These are phyloP conservation scores for Imleria badia DNA, from an alignment of 768 basidiomycete species.

Conservation along the genomic window DNA sequence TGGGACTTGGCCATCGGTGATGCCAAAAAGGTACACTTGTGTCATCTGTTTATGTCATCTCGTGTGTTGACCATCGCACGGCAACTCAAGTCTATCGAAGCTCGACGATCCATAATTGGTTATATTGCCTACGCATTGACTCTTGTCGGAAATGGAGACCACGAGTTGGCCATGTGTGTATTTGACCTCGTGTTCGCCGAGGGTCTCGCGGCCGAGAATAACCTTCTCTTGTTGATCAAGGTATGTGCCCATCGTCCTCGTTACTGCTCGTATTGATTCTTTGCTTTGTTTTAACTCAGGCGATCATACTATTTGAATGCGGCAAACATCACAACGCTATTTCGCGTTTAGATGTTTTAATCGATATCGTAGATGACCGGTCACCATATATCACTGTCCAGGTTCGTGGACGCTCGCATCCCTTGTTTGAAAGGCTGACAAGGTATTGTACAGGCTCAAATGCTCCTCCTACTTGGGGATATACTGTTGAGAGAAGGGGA, in stretches of 20 bases:
- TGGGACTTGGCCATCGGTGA: too few relatives aligned
- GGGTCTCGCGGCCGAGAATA: background rate
- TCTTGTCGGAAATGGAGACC: background rate
- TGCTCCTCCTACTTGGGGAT: background rate
- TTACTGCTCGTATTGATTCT: fast-evolving
- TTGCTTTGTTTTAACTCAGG: background rate
- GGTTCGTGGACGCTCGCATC: background rate
- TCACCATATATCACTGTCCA: background rate
- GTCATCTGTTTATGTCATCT: background rate
- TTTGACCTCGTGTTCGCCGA: constrained; percentile 12
- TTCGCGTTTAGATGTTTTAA: constrained; percentile 3
- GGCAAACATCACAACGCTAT: constrained; percentile 6
- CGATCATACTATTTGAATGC: constrained; percentile 6
- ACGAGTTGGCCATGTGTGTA: background rate
- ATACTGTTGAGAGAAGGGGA: background rate
- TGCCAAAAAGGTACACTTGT: background rate
- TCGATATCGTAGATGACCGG: background rate
- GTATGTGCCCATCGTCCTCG: background rate
- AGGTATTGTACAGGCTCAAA: constrained; percentile 3
- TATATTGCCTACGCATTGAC: background rate
- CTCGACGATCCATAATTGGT: background rate
- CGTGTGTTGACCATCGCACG: background rate
- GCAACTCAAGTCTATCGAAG: constrained; percentile 2
- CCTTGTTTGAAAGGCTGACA: background rate
- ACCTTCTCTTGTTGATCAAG: constrained; percentile 13